Evolutionary conservation across 345 rosid species (phyloP).

Genomic region (Eucalyptus sideroxylon): DNA sequence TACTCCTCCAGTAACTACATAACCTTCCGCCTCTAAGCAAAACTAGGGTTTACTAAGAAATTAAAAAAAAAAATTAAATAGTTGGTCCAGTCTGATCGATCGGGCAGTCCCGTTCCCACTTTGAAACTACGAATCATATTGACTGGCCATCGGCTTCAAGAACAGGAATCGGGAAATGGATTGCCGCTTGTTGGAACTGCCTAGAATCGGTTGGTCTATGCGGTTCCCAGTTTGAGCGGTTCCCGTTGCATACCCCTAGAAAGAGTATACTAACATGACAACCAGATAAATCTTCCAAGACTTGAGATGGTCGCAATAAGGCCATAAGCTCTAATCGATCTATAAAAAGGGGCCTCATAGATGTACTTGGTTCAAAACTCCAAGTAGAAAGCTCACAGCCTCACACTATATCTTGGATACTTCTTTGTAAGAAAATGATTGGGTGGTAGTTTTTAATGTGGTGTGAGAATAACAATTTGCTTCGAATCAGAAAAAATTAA

Average conservation of each 20-base stretch:
- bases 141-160: fast-evolving
- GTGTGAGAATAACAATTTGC: fast-evolving
- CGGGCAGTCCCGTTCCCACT: fast-evolving
- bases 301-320: not conserved
- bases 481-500: no score
- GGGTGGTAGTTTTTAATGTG: no score
- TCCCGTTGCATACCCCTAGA: fast-evolving
- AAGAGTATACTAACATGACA: not conserved
- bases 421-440: no score
- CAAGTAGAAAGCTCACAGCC: not conserved
- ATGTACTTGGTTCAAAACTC: not conserved
- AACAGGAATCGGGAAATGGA: fast-evolving
- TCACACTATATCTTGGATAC: not conserved
- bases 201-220: fast-evolving
- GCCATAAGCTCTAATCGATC: not conserved
- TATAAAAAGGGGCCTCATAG: not conserved
- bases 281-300: not conserved
- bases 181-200: fast-evolving
- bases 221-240: fast-evolving
- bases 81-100: fast-evolving
- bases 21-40: no score
- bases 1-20: no score
- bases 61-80: no score
- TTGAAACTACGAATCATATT: fast-evolving
- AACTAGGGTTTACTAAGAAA: no score